phyloP scores from a whole-genome alignment of 2,329 filamentous ascomycete species.

The Fusarium sp. region DNA sequence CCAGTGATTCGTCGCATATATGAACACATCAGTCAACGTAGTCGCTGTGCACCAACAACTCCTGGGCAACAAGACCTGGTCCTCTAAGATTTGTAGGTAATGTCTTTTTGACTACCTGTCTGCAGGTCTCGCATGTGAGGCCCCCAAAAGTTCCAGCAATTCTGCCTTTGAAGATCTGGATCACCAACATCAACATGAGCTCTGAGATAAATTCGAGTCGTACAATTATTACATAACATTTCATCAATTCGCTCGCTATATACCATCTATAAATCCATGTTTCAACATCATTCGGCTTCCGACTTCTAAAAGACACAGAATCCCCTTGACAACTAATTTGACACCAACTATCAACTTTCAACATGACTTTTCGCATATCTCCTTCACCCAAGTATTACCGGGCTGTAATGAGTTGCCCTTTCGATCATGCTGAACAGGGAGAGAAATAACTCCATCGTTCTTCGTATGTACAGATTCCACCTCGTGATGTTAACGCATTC shows the following conservation, averaged over 20 bases:
- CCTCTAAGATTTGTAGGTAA: neutral
- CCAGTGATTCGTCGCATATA: neutral
- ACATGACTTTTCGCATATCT: slow-evolving; percentile 13
- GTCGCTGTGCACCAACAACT: neutral
- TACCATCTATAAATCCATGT: slow-evolving; percentile 40
- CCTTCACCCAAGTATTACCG: slow-evolving; percentile 23
- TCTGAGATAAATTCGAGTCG: too few species aligned
- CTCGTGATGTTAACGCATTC: slow-evolving; percentile 46
- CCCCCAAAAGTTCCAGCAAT: neutral
- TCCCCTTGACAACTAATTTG: slow-evolving; percentile 8
- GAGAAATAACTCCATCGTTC: slow-evolving; percentile 26
- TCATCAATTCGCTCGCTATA: slow-evolving; percentile 42
- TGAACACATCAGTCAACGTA: neutral
- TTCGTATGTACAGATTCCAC: slow-evolving; percentile 48
- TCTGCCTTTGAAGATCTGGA: neutral
- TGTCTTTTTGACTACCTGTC: neutral
- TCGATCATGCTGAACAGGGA: slow-evolving; percentile 20
- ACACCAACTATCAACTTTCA: slow-evolving; percentile 3
- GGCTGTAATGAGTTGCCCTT: slow-evolving; percentile 18
- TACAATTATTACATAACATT: slow-evolving; percentile 24
- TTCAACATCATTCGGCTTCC: slow-evolving; percentile 29
- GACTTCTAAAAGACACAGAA: slow-evolving; percentile 29
- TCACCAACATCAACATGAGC: neutral
- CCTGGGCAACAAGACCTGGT: neutral
- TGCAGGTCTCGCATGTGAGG: too few species aligned